phyloP scores from a whole-genome alignment of 108 stramenopile species.

The Discostella stelligeroides region DNA sequence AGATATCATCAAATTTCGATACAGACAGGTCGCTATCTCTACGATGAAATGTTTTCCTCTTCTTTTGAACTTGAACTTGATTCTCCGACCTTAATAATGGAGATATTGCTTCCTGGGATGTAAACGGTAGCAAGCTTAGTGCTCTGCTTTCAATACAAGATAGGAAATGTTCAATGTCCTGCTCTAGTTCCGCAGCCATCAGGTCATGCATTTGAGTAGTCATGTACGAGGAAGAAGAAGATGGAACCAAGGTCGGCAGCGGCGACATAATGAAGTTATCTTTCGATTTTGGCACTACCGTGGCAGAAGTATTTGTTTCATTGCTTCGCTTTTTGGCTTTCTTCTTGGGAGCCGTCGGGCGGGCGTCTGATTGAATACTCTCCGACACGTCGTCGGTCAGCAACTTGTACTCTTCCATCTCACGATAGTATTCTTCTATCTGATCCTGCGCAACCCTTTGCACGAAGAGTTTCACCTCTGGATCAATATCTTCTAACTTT shows the following conservation, averaged over 20 bases:
- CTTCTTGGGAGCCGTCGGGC: conserved; percentile 16
- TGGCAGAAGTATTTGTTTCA: background rate
- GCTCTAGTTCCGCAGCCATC: conserved; percentile 5
- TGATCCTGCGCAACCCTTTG: conserved; percentile 36
- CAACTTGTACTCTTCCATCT: conserved; percentile 47
- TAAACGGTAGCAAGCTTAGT: conserved; percentile 4
- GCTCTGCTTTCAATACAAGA: conserved; percentile 22
- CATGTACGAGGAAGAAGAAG: conserved; percentile 4
- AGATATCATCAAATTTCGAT: conserved; percentile 2
- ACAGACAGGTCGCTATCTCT: conserved; percentile 8
- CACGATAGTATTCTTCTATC: conserved; percentile 36
- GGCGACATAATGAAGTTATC: background rate
- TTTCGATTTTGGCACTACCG: background rate
- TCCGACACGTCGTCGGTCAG: conserved; percentile 25
- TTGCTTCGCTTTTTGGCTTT: conserved; percentile 2
- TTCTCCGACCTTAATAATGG: conserved; percentile 3
- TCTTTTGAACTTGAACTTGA: conserved; percentile 5
- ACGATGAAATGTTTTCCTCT: conserved; percentile 19
- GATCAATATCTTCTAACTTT: conserved; percentile 34
- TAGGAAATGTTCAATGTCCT: conserved; percentile 41
- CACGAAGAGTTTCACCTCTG: conserved; percentile 37
- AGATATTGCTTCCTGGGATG: conserved; percentile 3
- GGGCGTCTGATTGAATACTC: background rate
- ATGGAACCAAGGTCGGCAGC: background rate
- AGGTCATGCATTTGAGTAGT: conserved; percentile 5